Conservation (phyloP, 169 alveolate genomes). For the Plasmodium ovale region DNA sequence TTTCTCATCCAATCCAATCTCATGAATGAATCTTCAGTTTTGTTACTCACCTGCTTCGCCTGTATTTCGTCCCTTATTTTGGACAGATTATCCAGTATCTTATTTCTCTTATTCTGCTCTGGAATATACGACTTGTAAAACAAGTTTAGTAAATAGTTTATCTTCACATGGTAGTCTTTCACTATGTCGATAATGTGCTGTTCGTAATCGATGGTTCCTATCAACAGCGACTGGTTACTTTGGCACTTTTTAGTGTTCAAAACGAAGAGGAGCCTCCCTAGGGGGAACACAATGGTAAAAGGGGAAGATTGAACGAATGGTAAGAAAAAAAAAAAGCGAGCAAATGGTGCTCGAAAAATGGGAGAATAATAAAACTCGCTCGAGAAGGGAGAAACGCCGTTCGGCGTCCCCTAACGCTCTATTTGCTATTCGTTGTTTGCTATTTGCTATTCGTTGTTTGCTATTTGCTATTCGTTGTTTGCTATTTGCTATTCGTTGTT, state of each 20-base stretch:
- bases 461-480: too few relatives aligned
- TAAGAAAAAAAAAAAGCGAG: neutral
- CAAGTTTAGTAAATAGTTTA: slow-evolving; percentile 57
- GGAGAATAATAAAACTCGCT: too few relatives aligned
- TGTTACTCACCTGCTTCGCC: slow-evolving; percentile 44
- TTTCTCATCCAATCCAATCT: neutral
- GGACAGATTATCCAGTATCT: slow-evolving; percentile 49
- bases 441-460: too few relatives aligned
- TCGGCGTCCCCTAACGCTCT: too few relatives aligned
- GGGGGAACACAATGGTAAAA: too few relatives aligned
- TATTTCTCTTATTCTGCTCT: slow-evolving; percentile 51
- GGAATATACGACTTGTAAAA: slow-evolving; percentile 69
- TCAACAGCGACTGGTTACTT: slow-evolving; percentile 55
- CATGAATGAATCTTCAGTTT: too few relatives aligned
- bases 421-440: too few relatives aligned
- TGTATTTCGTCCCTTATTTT: slow-evolving; percentile 63
- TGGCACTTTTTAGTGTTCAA: slow-evolving; percentile 61
- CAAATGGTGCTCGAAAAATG: too few relatives aligned
- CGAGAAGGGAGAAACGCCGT: too few relatives aligned
- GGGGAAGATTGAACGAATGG: neutral
- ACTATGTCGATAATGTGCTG: slow-evolving; percentile 67
- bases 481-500: too few relatives aligned
- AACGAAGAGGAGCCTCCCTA: slow-evolving; percentile 58
- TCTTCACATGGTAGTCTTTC: slow-evolving; percentile 63
- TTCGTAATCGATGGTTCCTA: slow-evolving; percentile 69